These are phyloP conservation scores for Yamadazyma trypodendri DNA, from an alignment of 1,139 yeast species.

Conservation along the genomic window DNA sequence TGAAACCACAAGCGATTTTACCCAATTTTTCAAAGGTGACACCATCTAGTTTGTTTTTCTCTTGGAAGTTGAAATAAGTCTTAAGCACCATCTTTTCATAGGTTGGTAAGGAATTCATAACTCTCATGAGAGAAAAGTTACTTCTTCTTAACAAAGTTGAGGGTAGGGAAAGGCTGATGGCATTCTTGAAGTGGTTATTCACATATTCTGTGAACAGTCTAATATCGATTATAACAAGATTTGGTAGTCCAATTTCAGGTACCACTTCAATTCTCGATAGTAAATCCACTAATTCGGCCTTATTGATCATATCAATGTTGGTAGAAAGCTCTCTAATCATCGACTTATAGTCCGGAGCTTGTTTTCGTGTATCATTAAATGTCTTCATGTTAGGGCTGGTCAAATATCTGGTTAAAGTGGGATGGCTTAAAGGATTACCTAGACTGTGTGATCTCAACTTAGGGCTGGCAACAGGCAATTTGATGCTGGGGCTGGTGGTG, in stretches of 20 bases:
- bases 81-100: conserved; percentile 35
- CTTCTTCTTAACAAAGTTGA: conserved; percentile 72
- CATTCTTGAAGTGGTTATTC: conserved; percentile 47
- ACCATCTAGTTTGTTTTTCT: conserved; percentile 7
- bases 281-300: conserved; percentile 5
- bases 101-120: conserved; percentile 56
- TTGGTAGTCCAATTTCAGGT: conserved; percentile 13
- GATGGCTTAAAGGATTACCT: conserved; percentile 14
- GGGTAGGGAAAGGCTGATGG: conserved; percentile 73
- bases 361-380: conserved; percentile 9
- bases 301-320: conserved; percentile 7
- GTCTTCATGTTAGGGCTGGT: conserved; percentile 16
- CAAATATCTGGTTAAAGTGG: conserved; percentile 10
- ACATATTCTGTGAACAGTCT: conserved; percentile 68
- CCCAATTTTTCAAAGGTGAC: conserved; percentile 6
- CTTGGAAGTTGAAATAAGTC: conserved; percentile 15
- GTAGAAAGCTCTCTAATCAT: conserved; percentile 9
- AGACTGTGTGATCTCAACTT: conserved; percentile 12
- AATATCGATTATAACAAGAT: conserved; percentile 57
- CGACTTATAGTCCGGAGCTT: conserved; percentile 11
- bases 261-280: conserved; percentile 8
- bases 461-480: conserved; percentile 2
- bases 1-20: conserved; percentile 26
- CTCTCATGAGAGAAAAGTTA: conserved; percentile 55
- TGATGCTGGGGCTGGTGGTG: neutral